Evolutionary conservation across 495 filamentous ascomycete species (phyloP).

Genomic region (Penicillium nucicola): DNA sequence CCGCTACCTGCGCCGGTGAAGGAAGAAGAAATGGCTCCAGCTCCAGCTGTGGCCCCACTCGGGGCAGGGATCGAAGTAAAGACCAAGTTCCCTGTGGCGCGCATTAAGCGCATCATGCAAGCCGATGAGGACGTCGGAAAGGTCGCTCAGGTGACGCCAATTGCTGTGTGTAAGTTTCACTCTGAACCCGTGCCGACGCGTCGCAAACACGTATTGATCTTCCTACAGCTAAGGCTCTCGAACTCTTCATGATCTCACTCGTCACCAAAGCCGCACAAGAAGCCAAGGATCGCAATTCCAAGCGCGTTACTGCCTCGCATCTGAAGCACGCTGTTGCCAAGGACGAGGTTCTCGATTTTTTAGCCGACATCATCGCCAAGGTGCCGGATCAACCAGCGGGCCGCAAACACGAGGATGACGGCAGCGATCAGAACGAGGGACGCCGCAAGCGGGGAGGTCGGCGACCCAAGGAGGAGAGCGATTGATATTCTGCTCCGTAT

Average conservation of each 20-base stretch:
- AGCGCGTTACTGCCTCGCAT: conserved; percentile 85
- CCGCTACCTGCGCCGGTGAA: conserved; percentile 1
- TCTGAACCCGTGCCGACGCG: background rate
- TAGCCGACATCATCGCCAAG: conserved; percentile 84
- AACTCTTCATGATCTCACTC: conserved; percentile 94
- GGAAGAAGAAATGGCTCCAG: background rate
- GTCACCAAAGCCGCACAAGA: conserved; percentile 82
- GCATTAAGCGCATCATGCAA: conserved; percentile 99
- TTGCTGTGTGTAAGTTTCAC: conserved; percentile 72
- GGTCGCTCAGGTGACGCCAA: conserved; percentile 93
- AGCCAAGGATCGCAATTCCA: conserved; percentile 75
- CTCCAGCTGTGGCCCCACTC: conserved; percentile 12
- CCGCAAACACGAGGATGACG: conserved; percentile 54
- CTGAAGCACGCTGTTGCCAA: conserved; percentile 83
- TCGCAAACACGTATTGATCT: conserved; percentile 16
- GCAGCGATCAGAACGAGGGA: conserved; percentile 48
- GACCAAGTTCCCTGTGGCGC: conserved; percentile 95
- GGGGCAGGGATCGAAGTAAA: conserved; percentile 65
- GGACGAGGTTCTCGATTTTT: conserved; percentile 89
- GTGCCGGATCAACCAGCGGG: conserved; percentile 67
- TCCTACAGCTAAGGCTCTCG: conserved; percentile 72
- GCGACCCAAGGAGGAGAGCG: conserved; percentile 47
- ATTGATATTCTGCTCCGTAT: conserved; percentile 17
- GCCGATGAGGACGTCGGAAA: conserved; percentile 99
- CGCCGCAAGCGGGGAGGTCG: conserved; percentile 45